phyloP scores from a whole-genome alignment of 495 filamentous ascomycete species.

The Aspergillus cristatus region DNA sequence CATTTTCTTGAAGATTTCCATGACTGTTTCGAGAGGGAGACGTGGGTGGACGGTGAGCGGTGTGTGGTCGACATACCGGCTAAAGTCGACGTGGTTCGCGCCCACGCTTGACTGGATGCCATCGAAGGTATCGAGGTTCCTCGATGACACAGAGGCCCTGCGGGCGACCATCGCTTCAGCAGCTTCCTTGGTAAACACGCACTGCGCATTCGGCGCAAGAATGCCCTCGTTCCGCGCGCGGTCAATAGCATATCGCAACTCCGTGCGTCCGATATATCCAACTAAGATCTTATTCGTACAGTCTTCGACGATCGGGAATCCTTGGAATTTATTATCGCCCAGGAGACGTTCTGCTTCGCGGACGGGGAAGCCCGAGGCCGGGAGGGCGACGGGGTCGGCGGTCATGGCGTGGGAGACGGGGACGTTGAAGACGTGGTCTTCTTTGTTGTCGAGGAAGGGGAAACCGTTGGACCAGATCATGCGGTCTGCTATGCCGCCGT shows the following conservation, averaged over 20 bases:
- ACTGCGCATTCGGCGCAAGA: conserved; percentile 59
- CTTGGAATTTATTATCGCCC: conserved; percentile 77
- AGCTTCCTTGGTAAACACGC: conserved; percentile 68
- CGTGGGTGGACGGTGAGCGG: conserved; percentile 87
- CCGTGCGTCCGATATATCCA: conserved; percentile 92
- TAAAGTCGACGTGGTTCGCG: conserved; percentile 65
- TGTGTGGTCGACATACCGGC: conserved; percentile 79
- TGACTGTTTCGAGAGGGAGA: conserved; percentile 89
- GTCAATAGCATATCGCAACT: conserved; percentile 87
- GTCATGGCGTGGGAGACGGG: conserved; percentile 93
- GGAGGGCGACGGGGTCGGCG: conserved; percentile 60
- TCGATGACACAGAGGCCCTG: conserved; percentile 21
- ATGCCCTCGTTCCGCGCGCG: conserved; percentile 67
- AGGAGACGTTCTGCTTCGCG: conserved; percentile 67
- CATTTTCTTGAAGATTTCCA: conserved; percentile 99
- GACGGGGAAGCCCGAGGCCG: conserved; percentile 65
- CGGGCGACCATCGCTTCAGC: conserved; percentile 28
- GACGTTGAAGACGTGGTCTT: conserved; percentile 95
- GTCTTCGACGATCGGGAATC: conserved; percentile 88
- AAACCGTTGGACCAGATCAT: conserved; percentile 99
- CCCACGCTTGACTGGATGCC: conserved; percentile 49
- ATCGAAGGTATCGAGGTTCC: conserved; percentile 51
- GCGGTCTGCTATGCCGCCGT: conserved; percentile 92
- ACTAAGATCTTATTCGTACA: conserved; percentile 58
- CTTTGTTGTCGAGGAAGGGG: conserved; percentile 95